Conservation (phyloP, 1,139 yeast genomes). For the Hemisphaericaspora xylanilytica region DNA sequence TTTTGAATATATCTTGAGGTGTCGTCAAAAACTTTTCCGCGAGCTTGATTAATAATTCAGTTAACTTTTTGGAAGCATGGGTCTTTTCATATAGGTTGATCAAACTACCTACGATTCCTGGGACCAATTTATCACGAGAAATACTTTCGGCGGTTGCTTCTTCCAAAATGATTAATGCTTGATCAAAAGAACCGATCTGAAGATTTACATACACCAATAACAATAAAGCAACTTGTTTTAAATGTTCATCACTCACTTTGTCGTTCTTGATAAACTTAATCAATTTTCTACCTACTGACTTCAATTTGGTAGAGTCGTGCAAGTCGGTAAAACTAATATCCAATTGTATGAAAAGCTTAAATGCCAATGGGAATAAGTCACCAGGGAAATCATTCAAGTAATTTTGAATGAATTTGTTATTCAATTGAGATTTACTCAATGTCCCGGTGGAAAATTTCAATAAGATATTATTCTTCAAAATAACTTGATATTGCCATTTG, state of each 20-base stretch:
- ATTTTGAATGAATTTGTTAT: constrained; percentile 17
- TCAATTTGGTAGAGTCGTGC: constrained; percentile 15
- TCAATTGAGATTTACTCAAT: constrained; percentile 26
- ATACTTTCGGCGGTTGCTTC: constrained; percentile 14
- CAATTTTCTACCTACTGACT: constrained; percentile 25
- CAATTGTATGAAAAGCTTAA: constrained; percentile 29
- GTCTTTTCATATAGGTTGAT: constrained; percentile 45
- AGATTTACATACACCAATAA: constrained; percentile 48
- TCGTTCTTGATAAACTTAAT: constrained; percentile 20
- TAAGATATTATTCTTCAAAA: constrained; percentile 45
- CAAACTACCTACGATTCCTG: constrained; percentile 47
- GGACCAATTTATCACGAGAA: constrained; percentile 22
- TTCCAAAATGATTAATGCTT: constrained; percentile 46
- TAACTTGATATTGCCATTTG: constrained; percentile 37
- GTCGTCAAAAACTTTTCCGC: constrained; percentile 20
- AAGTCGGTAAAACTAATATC: constrained; percentile 31
- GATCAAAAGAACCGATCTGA: constrained; percentile 38
- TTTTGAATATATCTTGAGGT: constrained; percentile 20
- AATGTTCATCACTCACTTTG: constrained; percentile 4
- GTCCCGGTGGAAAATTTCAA: constrained; percentile 42
- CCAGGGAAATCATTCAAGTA: constrained; percentile 27
- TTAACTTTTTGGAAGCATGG: constrained; percentile 25
- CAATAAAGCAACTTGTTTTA: constrained; percentile 31
- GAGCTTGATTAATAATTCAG: constrained; percentile 23
- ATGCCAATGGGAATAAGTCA: constrained; percentile 34